These are phyloP conservation scores for Tranzscheliella williamsii DNA, from an alignment of 1,284 basidiomycete genomes.

Conservation along the genomic window DNA sequence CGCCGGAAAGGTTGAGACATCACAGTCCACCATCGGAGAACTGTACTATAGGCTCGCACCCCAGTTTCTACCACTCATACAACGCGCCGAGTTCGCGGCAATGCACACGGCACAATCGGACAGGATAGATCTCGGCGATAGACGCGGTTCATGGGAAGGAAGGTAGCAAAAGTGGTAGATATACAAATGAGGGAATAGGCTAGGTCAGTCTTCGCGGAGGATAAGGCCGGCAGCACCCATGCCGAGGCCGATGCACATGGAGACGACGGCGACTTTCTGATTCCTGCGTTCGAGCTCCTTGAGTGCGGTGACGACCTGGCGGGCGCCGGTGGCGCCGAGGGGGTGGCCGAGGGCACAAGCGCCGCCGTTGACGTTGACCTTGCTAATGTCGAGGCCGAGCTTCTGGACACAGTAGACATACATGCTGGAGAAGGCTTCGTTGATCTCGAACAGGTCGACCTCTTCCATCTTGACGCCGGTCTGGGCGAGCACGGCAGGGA, in stretches of 20 bases:
- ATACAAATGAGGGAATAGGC: neutral
- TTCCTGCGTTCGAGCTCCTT: conserved; percentile 76
- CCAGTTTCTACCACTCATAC: no score
- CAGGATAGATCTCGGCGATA: no score
- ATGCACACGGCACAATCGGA: no score
- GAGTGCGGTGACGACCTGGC: conserved; percentile 84
- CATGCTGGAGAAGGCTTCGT: conserved; percentile 67
- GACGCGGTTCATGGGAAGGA: no score
- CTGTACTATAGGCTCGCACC: no score
- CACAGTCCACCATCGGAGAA: no score
- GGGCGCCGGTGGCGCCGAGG: conserved; percentile 82
- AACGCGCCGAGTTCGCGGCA: no score
- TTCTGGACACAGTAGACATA: conserved; percentile 72
- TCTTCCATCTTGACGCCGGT: conserved; percentile 72
- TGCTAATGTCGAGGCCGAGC: conserved; percentile 72
- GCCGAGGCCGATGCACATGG: conserved; percentile 76
- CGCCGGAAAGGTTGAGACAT: no score
- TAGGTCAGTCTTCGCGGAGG: conserved; percentile 65
- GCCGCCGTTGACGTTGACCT: conserved; percentile 76
- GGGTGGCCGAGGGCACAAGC: conserved; percentile 86
- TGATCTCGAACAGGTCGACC: conserved; percentile 83
- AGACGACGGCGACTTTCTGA: conserved; percentile 79
- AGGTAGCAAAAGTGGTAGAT: neutral
- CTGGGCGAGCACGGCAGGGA: conserved; percentile 65
- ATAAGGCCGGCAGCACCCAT: conserved; percentile 84